A percentile compares a stretch with the other conserved stretches of the same genome.
These are phyloP conservation scores for Paradendryphiella salina DNA, from an alignment of 2,329 filamentous ascomycete genomes.

Conservation along the genomic window DNA sequence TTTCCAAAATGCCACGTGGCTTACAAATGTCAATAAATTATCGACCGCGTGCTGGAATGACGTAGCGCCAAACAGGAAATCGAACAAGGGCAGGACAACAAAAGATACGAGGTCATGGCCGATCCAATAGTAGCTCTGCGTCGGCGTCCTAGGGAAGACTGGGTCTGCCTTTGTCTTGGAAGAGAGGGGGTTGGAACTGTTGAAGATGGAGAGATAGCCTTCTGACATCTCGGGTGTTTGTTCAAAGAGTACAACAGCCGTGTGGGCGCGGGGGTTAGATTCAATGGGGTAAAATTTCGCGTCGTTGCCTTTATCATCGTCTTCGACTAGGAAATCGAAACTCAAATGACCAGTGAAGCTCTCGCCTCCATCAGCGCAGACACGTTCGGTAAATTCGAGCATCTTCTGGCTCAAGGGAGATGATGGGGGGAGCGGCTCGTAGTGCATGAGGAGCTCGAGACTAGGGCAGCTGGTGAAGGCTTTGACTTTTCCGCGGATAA, in stretches of 20 bases:
- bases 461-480: constrained; percentile 70
- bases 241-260: constrained; percentile 65
- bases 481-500: constrained; percentile 66
- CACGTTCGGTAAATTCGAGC: constrained; percentile 65
- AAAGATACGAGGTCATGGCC: constrained; percentile 65
- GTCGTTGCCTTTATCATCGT: constrained; percentile 40
- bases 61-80: constrained; percentile 21
- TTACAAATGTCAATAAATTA: constrained; percentile 39
- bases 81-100: constrained; percentile 46
- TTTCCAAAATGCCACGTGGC: constrained; percentile 53
- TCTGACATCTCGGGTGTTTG: constrained; percentile 34
- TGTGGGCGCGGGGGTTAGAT: constrained; percentile 71
- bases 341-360: constrained; percentile 70
- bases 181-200: constrained; percentile 17
- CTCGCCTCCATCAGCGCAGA: constrained; percentile 56
- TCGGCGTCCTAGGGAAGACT: constrained; percentile 28
- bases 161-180: constrained; percentile 14
- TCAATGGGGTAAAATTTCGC: constrained; percentile 66
- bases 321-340: constrained; percentile 69
- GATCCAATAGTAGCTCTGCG: constrained; percentile 62
- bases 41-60: constrained; percentile 28
- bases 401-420: constrained; percentile 62
- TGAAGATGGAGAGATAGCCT: constrained; percentile 33
- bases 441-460: constrained; percentile 67
- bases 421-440: constrained; percentile 60